phyloP scores from a whole-genome alignment of 306 rosid genomes.

The Psophocarpus tetragonolobus region DNA sequence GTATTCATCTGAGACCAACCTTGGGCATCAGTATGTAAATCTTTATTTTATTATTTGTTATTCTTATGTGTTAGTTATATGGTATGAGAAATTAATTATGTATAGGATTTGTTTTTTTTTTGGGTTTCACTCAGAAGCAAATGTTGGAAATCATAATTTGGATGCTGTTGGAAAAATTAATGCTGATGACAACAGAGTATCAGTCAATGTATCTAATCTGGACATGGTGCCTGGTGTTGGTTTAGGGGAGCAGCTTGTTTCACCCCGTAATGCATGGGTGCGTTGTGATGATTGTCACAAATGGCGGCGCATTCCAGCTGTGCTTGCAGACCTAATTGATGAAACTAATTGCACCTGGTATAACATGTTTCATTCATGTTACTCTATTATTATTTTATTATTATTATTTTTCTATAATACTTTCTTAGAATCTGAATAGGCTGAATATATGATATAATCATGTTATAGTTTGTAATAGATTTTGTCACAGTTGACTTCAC shows the following conservation, averaged over 20 bases:
- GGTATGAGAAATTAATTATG: constrained; percentile 14
- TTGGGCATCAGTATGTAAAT: constrained; percentile 1
- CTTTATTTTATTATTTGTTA: constrained; percentile 16
- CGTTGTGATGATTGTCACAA: constrained; percentile 91
- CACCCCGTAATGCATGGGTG: constrained; percentile 86
- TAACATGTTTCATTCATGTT: constrained; percentile 29
- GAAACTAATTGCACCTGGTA: constrained; percentile 91
- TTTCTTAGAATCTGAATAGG: constrained; percentile 24
- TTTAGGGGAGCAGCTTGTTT: constrained; percentile 54
- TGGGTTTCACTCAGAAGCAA: constrained; percentile 37
- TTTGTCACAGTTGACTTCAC: constrained; percentile 2
- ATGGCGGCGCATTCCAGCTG: constrained; percentile 95
- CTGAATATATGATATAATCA: constrained; percentile 22
- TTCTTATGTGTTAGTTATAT: constrained; percentile 25
- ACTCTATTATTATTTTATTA: constrained; percentile 7
- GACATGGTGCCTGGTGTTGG: constrained; percentile 46
- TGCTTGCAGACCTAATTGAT: constrained; percentile 78
- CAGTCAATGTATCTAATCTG: constrained; percentile 39
- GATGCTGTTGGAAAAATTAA: constrained; percentile 46
- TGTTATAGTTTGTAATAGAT: constrained; percentile 12
- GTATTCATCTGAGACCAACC: constrained; percentile 7
- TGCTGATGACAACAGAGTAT: constrained; percentile 39
- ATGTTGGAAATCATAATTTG: constrained; percentile 47
- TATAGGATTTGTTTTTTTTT: constrained; percentile 8
- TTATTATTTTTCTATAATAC: constrained; percentile 13